These are phyloP conservation scores for Aspergillus tubingensis DNA, from an alignment of 2,329 filamentous ascomycete species.

Conservation along the genomic window DNA sequence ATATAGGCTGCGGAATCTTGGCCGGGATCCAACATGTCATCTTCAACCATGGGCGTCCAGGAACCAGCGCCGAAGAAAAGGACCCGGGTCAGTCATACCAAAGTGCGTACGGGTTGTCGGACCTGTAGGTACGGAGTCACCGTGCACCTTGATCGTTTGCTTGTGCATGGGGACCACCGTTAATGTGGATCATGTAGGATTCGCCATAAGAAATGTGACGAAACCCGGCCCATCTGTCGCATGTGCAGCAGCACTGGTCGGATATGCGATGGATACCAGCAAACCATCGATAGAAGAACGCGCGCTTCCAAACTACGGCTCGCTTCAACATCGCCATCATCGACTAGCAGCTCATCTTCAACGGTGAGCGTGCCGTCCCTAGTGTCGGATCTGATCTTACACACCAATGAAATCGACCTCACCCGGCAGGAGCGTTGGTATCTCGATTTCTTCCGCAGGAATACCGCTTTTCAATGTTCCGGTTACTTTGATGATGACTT, in stretches of 20 bases:
- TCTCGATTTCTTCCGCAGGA: conserved; percentile 2
- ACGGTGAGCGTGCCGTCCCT: neutral
- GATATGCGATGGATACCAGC: conserved; percentile 1
- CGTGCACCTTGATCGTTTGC: neutral
- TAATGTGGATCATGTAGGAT: neutral
- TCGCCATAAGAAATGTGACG: conserved; percentile 6
- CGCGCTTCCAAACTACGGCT: neutral
- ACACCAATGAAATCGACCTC: conserved; percentile 1
- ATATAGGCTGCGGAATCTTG: neutral
- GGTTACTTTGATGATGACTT: conserved; percentile 15
- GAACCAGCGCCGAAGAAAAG: neutral
- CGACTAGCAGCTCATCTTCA: neutral
- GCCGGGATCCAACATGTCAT: neutral
- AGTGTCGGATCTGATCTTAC: neutral
- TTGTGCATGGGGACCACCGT: neutral
- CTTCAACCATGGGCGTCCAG: neutral
- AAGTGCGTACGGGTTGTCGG: conserved; percentile 4
- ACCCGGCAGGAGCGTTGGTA: conserved; percentile 2
- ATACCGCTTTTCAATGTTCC: neutral
- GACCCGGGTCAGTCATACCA: conserved; percentile 1
- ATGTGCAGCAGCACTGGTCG: conserved; percentile 4
- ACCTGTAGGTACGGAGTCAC: conserved; percentile 1
- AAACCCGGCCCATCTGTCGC: neutral
- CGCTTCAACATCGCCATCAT: neutral
- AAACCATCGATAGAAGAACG: neutral